Percentiles rank a stretch among this genome's conserved stretches.
Evolutionary conservation across 2,329 filamentous ascomycete species (phyloP).

Genomic region (Hymenotorrendiella dingleyae): DNA sequence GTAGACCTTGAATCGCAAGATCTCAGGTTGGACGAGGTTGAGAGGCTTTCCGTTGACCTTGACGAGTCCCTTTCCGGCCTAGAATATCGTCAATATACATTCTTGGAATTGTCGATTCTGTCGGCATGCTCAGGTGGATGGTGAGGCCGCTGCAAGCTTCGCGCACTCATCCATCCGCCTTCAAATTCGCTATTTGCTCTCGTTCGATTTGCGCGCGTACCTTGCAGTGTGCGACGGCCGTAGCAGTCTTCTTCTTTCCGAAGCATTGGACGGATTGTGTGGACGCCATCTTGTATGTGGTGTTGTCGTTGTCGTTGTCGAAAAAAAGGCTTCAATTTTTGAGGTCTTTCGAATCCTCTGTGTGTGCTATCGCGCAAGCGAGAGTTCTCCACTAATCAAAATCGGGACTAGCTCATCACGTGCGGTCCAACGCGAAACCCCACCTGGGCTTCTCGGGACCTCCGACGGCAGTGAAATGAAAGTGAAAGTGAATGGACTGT

Average conservation of each 20-base stretch:
- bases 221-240: constrained; percentile 73
- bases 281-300: constrained; percentile 42
- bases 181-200: not conserved
- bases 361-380: constrained; percentile 4
- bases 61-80: constrained; percentile 82
- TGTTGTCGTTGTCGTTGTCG: not conserved
- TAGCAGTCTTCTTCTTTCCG: constrained; percentile 91
- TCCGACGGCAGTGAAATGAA: too few relatives aligned
- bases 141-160: too few relatives aligned
- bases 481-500: too few relatives aligned
- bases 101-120: too few relatives aligned
- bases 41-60: constrained; percentile 99
- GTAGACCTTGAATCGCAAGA: constrained; percentile 99
- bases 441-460: too few relatives aligned
- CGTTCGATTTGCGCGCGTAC: constrained; percentile 39
- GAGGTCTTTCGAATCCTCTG: constrained; percentile 5
- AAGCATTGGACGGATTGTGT: constrained; percentile 92
- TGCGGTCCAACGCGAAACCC: not conserved
- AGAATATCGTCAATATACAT: not conserved
- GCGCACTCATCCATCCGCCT: too few relatives aligned
- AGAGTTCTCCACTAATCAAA: constrained; percentile 3
- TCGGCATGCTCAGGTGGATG: too few relatives aligned
- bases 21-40: constrained; percentile 87
- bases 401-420: constrained; percentile 2
- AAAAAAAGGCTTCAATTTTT: not conserved